Conservation (phyloP, 208 protist genomes). For the Giardia duodenalis region DNA sequence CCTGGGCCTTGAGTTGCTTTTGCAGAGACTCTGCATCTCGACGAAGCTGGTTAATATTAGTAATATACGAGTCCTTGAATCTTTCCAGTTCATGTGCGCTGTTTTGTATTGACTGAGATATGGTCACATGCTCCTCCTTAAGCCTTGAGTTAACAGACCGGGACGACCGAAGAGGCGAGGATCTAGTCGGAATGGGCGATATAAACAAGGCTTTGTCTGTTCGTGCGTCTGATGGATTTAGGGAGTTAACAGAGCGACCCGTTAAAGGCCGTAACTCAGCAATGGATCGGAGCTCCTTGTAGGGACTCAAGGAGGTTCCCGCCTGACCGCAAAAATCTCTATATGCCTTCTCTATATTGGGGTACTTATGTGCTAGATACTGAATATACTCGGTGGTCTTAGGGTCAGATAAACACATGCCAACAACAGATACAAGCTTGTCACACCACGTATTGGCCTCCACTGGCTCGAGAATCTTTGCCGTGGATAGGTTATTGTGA, state of each 20-base stretch:
- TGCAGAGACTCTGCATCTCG: no score
- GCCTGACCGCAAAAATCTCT: neutral
- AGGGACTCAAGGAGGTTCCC: neutral
- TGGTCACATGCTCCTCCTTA: no score
- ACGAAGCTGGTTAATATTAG: no score
- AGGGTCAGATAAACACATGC: neutral
- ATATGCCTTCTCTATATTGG: neutral
- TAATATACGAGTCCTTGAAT: no score
- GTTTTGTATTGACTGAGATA: no score
- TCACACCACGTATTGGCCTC: neutral
- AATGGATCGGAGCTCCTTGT: neutral
- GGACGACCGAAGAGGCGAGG: neutral
- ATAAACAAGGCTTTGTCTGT: no score
- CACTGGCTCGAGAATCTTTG: neutral
- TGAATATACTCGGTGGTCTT: neutral
- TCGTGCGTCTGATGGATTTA: neutral
- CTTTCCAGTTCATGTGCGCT: no score
- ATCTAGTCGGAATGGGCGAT: neutral
- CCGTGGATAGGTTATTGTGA: neutral
- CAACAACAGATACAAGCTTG: neutral
- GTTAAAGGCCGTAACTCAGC: neutral
- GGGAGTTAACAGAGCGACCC: neutral
- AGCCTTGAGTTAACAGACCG: no score
- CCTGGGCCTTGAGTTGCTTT: no score
- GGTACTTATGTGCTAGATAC: neutral